Evolutionary conservation across 192 early-diverging fungal genomes (phyloP), one percentile per base, ranked within the genome.

Genomic region (Dissophora globulifera): DNA sequence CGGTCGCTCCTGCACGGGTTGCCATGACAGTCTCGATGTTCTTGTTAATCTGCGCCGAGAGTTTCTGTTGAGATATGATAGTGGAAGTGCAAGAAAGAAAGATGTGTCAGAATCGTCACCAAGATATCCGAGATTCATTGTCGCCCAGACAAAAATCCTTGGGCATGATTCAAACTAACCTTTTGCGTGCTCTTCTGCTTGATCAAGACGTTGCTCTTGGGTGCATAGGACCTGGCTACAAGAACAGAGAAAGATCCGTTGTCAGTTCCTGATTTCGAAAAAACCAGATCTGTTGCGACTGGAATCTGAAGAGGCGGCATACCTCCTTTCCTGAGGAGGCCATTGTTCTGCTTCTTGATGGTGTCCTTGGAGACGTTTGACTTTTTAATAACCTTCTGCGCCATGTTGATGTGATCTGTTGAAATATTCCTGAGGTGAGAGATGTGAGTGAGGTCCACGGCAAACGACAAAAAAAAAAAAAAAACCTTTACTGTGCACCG

Each of bases 1-100:
- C 90, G 16, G 89, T 88, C 9, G 89, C 82, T 40, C 86, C 90
- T 1, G 92, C 92, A 46, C 87, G 82, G 20, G 87, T 88, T 5
- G 90, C 89, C 92, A 93, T 92, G 58, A 83, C 81, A 26, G 69
- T 71, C 55, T 86, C 85, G 52, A 86, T 86, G 46, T 84, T 83
- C 57, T 78, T 79, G 67, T 84, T 86, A 67, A 85, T 86, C 33
- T 74, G 60, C 11, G 78, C 85, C 59, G 81, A 80, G 32, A 86
- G 47, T 80, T 79, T 86, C 85, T 85, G 68, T 52, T 40, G 35
- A 38, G 7, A 38, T 38, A n/a, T n/a, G n/a, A n/a, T n/a, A n/a
- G n/a, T n/a, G n/a, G n/a, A n/a, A n/a, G n/a, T 40, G 38, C 38
- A 40, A 13, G 38, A 40, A 40, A 7, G 38, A 40, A 13, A 10